Base-by-base conservation (phyloP, 1,284 basidiomycete species). In the Ceratobasidium sp. region DNA sequence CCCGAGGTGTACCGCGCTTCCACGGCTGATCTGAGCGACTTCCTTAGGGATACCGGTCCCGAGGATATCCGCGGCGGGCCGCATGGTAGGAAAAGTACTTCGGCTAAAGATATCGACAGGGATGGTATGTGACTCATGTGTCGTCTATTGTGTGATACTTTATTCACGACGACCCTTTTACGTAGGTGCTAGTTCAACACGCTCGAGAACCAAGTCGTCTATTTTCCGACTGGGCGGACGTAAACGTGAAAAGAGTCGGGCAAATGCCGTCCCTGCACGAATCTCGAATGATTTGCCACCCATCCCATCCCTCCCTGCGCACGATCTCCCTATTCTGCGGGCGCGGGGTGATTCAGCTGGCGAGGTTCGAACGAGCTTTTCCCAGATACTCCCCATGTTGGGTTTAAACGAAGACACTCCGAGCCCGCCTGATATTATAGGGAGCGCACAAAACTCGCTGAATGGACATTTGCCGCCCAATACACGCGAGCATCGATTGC, bases 11-110 rank as follows among this genome's bases (percentile, higher is more conserved):
- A 69, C 43, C 66, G 74, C 8, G 50, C 74, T 7, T 69, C 67
- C 23, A 75, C 74, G 1, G 58, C 74, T 23, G 74, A 75, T 43
- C 47, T 75, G 23, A 66, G 63, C 52, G 74, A 75, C 28, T 75
- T 75, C 44, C 47, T 75, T 14, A 63, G 74, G 18, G 67, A 44
- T n/a, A 75, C 74, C 28, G 74, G 74, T 47, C 74, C 74, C 14
- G 73, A 72, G 44, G 66, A 69, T 58, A 2, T 54, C 13, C 52
- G 35, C 26, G 35, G 13, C 21, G 35, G 49, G 38, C 49, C 41
- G 16, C 50, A 41, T 69, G 21, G 7, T 5, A 43, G 28, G 21
- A 67, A 50, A 23, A 23, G 9, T 6, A 26, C 18, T 18, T 32
- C 57, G 7, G 35, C 21, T 16, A 59, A 59, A 23, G 21, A 44